Conservation (phyloP, 2,329 filamentous ascomycete species). For the Aspergillus thermomutatus region DNA sequence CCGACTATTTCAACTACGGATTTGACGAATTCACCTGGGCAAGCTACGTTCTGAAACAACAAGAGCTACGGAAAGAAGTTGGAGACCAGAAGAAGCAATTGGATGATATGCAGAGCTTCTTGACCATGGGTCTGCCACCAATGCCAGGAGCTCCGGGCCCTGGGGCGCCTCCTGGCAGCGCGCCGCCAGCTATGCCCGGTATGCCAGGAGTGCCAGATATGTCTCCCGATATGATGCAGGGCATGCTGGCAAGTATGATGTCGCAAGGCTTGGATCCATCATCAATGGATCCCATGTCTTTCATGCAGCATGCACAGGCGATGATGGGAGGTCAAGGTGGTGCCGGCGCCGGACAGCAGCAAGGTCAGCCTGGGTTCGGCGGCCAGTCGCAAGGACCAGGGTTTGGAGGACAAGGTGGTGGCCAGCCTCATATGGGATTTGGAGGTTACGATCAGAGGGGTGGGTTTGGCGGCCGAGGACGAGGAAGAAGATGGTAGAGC, state of each 20-base stretch:
- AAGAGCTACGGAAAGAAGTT: slow-evolving; percentile 72
- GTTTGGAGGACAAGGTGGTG: slow-evolving; percentile 34
- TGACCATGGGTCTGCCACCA: slow-evolving; percentile 49
- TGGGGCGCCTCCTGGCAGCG: slow-evolving; percentile 23
- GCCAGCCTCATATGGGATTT: slow-evolving; percentile 42
- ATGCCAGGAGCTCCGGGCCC: slow-evolving; percentile 37
- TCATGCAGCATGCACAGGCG: slow-evolving; percentile 53
- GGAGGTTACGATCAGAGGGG: slow-evolving; percentile 41
- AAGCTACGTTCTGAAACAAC: slow-evolving; percentile 86
- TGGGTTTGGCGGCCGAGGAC: slow-evolving; percentile 37
- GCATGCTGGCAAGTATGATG: slow-evolving; percentile 56
- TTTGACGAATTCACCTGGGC: slow-evolving; percentile 99
- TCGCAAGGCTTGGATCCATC: slow-evolving; percentile 52
- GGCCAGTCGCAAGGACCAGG: slow-evolving; percentile 31
- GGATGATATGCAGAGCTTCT: slow-evolving; percentile 60
- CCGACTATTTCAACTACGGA: slow-evolving; percentile 98
- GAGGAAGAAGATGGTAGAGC: slow-evolving; percentile 38
- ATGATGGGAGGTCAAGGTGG: slow-evolving; percentile 47
- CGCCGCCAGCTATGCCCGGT: slow-evolving; percentile 33
- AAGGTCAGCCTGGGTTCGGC: slow-evolving; percentile 33
- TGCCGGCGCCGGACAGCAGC: slow-evolving; percentile 36
- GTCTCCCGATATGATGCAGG: slow-evolving; percentile 56
- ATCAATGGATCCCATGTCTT: slow-evolving; percentile 52
- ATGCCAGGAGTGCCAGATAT: slow-evolving; percentile 50
- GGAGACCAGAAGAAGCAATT: slow-evolving; percentile 72